These are phyloP conservation scores for Fusarium continuum DNA, from an alignment of 2,329 filamentous ascomycete species.

Conservation along the genomic window DNA sequence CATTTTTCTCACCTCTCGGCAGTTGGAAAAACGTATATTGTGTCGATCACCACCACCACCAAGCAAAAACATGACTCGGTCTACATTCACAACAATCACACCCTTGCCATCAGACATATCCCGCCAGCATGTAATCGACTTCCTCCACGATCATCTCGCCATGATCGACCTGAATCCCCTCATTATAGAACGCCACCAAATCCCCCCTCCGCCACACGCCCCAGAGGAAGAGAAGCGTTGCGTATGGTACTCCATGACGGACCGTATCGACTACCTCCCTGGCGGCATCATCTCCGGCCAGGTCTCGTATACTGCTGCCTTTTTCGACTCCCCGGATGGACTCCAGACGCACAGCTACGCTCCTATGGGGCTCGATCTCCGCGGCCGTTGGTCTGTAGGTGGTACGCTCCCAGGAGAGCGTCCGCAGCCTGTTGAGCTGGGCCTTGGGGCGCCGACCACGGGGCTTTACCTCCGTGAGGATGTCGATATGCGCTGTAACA, in stretches of 20 bases:
- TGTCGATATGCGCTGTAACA: constrained; percentile 80
- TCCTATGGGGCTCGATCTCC: constrained; percentile 81
- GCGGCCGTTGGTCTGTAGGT: constrained; percentile 78
- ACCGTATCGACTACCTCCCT: constrained; percentile 79
- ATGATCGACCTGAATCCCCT: constrained; percentile 93
- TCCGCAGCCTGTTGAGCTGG: constrained; percentile 70
- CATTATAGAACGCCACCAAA: constrained; percentile 75
- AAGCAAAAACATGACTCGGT: constrained; percentile 49
- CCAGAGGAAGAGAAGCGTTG: constrained; percentile 75
- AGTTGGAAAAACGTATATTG: not conserved
- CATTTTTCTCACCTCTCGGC: not conserved
- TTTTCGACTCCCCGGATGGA: constrained; percentile 76
- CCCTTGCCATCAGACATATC: constrained; percentile 75
- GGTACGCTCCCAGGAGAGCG: constrained; percentile 78
- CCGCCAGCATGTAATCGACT: constrained; percentile 75
- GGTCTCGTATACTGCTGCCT: constrained; percentile 81
- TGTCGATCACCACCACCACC: constrained; percentile 21
- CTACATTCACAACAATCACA: constrained; percentile 79
- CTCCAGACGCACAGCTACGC: constrained; percentile 87
- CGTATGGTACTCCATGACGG: constrained; percentile 81
- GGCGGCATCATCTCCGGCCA: constrained; percentile 71
- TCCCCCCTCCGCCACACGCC: constrained; percentile 72
- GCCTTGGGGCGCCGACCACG: constrained; percentile 68
- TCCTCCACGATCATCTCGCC: constrained; percentile 78
- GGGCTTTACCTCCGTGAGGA: constrained; percentile 88